Base-by-base conservation (phyloP, 2,329 filamentous ascomycete species). In the Penicillium vulpinum region DNA sequence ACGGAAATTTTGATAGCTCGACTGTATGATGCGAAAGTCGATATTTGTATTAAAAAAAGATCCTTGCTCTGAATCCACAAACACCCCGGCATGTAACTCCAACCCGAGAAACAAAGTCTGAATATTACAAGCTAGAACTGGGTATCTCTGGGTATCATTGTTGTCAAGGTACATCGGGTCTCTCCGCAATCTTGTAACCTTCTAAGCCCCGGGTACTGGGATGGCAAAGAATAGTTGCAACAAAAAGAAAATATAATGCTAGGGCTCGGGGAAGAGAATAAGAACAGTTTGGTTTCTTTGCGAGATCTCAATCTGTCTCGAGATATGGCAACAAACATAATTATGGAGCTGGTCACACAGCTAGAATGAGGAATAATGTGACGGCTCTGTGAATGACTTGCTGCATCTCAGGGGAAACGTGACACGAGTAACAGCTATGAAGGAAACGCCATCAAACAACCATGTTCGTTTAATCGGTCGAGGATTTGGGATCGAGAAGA, bases 301-400 rank as follows among this genome's bases (percentile, higher is more conserved):
- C 33, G 18, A 28, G 8, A 51, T 56, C 47, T 39, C 53, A 33
- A 45, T 44, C n/a, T 33, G 47, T 53, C 41, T 48, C 38, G 36
- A 48, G 51, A 48, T 29, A 51, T 29, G 29, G 53, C 53, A 26
- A 56, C 33, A 16, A 51, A 51, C 26, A 45, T 43, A 28, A 45
- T 39, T 15, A 38, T 39, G 28, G 38, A 36, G 29, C 36, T 33
- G 28, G 36, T 16, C 36, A 35, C 18, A 28, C 39, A 39, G 39
- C 31, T 22, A 21, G 36, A 21, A 26, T 5, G 26, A 50, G 11
- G 31, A 21, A 28, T 39, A 29, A 49, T 35, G 33, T 15, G 39
- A 52, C n/a, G 10, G 46, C 35, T 24, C 15, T 50, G 11, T 33
- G 39, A 41, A 33, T 44, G 45, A 44, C n/a, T 21, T 44, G 33